A percentile compares a stretch with the other conserved stretches of the same genome.
These are phyloP conservation scores for Trichoderma sp. DNA, from an alignment of 2,329 filamentous ascomycete genomes.

Conservation along the genomic window DNA sequence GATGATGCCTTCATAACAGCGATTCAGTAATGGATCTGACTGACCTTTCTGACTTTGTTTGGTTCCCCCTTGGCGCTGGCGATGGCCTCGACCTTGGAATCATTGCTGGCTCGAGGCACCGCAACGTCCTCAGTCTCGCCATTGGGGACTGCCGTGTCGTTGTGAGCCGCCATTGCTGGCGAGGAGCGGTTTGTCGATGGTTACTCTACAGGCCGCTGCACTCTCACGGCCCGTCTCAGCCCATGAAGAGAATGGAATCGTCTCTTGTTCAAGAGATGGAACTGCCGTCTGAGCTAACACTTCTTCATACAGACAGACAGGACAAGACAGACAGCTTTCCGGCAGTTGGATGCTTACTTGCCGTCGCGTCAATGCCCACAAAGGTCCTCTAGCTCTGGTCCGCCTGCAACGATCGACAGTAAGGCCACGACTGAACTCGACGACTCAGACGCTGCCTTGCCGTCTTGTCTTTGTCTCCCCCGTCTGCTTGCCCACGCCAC, in stretches of 20 bases:
- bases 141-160: background rate
- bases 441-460: background rate
- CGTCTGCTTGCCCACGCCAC: background rate
- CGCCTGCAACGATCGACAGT: constrained; percentile 13
- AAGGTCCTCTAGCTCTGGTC: constrained; percentile 2
- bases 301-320: too few species aligned
- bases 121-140: background rate
- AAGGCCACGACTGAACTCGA: background rate
- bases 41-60: background rate
- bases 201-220: constrained; percentile 13
- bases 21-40: background rate
- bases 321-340: background rate
- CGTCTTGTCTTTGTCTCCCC: too few species aligned
- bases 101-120: background rate
- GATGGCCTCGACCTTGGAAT: background rate
- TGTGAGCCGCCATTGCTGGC: constrained; percentile 19
- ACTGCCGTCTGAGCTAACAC: background rate
- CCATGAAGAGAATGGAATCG: constrained; percentile 3
- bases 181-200: constrained; percentile 8
- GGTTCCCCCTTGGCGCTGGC: background rate
- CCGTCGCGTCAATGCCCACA: background rate
- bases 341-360: constrained; percentile 4
- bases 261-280: constrained; percentile 4
- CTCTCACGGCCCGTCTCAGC: constrained; percentile 4
- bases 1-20: background rate